A percentile compares a stretch with the other conserved stretches of the same genome.
These are phyloP conservation scores for Amanita brunnescens DNA, from an alignment of 768 basidiomycete genomes.

Conservation along the genomic window DNA sequence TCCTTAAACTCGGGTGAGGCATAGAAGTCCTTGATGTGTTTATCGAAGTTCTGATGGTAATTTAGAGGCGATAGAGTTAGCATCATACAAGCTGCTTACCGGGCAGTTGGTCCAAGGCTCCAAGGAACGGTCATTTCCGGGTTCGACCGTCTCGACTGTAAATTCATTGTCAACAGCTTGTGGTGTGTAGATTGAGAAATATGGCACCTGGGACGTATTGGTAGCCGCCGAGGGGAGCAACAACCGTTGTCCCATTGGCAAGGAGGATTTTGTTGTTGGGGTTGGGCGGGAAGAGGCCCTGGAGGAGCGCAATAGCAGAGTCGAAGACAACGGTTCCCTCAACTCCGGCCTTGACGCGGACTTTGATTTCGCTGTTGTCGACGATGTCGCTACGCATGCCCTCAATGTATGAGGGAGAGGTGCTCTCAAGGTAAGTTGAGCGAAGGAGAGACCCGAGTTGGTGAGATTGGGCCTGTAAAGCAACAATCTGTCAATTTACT, in stretches of 20 bases:
- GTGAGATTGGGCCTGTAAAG: slow-evolving; percentile 53
- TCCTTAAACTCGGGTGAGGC: slow-evolving; percentile 58
- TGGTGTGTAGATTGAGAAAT: slow-evolving; percentile 6
- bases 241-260: slow-evolving; percentile 66
- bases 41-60: slow-evolving; percentile 46
- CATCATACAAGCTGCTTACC: slow-evolving; percentile 19
- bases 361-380: slow-evolving; percentile 63
- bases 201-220: slow-evolving; percentile 72
- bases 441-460: slow-evolving; percentile 56
- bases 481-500: slow-evolving; percentile 6
- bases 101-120: slow-evolving; percentile 69
- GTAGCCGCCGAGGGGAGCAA: slow-evolving; percentile 73
- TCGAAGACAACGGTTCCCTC: slow-evolving; percentile 86
- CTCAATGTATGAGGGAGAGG: slow-evolving; percentile 61
- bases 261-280: slow-evolving; percentile 61
- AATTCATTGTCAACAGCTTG: slow-evolving; percentile 1
- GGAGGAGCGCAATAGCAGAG: slow-evolving; percentile 75
- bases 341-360: slow-evolving; percentile 75
- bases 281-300: slow-evolving; percentile 83
- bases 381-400: slow-evolving; percentile 61
- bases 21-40: slow-evolving; percentile 54
- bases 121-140: slow-evolving; percentile 71
- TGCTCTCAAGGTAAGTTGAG: slow-evolving; percentile 53
- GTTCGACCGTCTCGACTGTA: slow-evolving; percentile 78
- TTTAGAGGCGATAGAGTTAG: not conserved